Conservation (phyloP, 2,329 filamentous ascomycete species). For the Camillea tinctor region DNA sequence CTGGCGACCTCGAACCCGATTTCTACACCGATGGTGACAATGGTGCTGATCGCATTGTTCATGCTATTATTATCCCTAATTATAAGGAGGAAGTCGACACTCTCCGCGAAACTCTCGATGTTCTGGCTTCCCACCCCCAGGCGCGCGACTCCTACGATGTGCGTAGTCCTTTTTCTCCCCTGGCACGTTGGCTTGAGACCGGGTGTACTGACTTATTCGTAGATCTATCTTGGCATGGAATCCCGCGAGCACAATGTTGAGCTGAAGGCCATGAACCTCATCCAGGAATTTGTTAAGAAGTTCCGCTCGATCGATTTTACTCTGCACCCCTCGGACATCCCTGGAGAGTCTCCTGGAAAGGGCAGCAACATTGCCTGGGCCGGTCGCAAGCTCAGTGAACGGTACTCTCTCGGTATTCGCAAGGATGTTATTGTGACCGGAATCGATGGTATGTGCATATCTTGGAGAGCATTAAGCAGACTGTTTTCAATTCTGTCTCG, state of each 20-base stretch:
- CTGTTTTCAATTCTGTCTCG: slow-evolving; percentile 1
- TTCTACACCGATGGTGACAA: slow-evolving; percentile 45
- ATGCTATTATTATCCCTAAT: slow-evolving; percentile 70
- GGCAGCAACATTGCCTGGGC: slow-evolving; percentile 74
- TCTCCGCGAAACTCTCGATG: slow-evolving; percentile 65
- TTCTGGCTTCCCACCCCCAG: slow-evolving; percentile 65
- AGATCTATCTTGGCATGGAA: slow-evolving; percentile 75
- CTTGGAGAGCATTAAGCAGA: slow-evolving; percentile 4
- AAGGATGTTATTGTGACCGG: slow-evolving; percentile 68
- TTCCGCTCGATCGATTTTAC: slow-evolving; percentile 68
- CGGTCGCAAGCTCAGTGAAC: slow-evolving; percentile 62
- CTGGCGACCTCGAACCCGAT: slow-evolving; percentile 50
- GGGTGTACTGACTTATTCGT: slow-evolving; percentile 10
- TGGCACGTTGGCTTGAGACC: slow-evolving; percentile 1
- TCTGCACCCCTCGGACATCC: slow-evolving; percentile 63
- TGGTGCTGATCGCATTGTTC: slow-evolving; percentile 50
- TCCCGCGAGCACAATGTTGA: slow-evolving; percentile 61
- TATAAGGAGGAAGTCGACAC: slow-evolving; percentile 73
- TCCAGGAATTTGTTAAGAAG: slow-evolving; percentile 61
- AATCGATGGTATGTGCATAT: slow-evolving; percentile 62
- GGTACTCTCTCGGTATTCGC: slow-evolving; percentile 51
- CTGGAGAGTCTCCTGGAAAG: slow-evolving; percentile 69
- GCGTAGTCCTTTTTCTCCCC: slow-evolving; percentile 38
- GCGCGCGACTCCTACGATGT: slow-evolving; percentile 68
- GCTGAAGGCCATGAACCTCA: slow-evolving; percentile 60